Conservation (phyloP, 176 grass and related monocot genomes). For the Eragrostis nindensis region DNA sequence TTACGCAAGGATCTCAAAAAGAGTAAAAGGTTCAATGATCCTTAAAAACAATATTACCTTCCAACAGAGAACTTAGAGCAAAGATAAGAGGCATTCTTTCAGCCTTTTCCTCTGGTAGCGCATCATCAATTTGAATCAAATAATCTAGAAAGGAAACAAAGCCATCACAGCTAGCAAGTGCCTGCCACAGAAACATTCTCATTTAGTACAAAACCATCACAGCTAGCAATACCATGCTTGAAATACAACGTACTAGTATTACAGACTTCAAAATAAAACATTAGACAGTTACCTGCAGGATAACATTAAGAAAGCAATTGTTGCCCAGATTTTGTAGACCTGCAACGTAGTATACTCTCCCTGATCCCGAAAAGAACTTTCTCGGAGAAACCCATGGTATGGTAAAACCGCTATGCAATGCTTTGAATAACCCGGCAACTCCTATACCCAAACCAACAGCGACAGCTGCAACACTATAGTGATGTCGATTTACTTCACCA, state of each 20-base stretch:
- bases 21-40: neutral
- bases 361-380: conserved; percentile 44
- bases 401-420: conserved; percentile 41
- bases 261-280: conserved; percentile 3
- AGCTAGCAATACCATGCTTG: neutral
- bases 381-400: conserved; percentile 38
- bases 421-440: conserved; percentile 60
- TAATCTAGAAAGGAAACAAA: conserved; percentile 68
- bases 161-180: conserved; percentile 78
- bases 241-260: conserved; percentile 2
- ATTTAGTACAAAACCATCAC: conserved; percentile 1
- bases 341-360: conserved; percentile 52
- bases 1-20: neutral
- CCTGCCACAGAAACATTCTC: conserved; percentile 49
- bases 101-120: conserved; percentile 51
- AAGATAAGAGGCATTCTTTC: conserved; percentile 75
- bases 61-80: conserved; percentile 67
- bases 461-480: conserved; percentile 49
- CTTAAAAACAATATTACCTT: conserved; percentile 56
- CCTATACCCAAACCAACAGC: conserved; percentile 70
- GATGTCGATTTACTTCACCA: conserved; percentile 15
- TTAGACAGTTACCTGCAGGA: conserved; percentile 70
- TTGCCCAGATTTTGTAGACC: conserved; percentile 92
- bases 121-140: conserved; percentile 46
- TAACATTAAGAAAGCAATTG: conserved; percentile 98